Evolutionary conservation across 75 land plant species (phyloP).

Genomic region (Isoetes taiwanensis): DNA sequence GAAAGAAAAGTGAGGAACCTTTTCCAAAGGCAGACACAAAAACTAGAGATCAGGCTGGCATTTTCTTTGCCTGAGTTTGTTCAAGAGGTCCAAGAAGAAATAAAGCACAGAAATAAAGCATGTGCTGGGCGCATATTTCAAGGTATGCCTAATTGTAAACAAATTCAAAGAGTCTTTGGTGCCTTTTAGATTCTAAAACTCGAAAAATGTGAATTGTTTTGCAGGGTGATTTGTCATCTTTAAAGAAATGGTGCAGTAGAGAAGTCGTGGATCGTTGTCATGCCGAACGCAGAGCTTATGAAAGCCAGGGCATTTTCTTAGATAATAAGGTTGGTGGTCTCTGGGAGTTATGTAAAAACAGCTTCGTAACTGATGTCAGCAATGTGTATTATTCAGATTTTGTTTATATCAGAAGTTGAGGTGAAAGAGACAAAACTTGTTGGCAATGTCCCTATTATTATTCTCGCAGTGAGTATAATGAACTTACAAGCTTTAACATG

Average conservation of each 20-base stretch:
- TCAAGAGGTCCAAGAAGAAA: conserved; percentile 72
- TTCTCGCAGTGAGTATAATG: conserved; percentile 57
- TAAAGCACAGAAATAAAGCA: no score
- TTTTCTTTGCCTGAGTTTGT: conserved; percentile 83
- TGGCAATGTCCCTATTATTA: conserved; percentile 67
- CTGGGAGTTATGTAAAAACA: background rate
- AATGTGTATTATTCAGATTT: conserved; percentile 36
- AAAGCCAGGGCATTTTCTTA: conserved; percentile 55
- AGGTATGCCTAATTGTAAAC: conserved; percentile 33
- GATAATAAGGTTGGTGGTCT: conserved; percentile 93
- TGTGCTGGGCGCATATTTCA: conserved; percentile 62
- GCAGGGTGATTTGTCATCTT: conserved; percentile 55
- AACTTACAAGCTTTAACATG: no score
- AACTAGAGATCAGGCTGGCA: no score
- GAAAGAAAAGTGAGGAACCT: no score
- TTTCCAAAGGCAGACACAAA: no score
- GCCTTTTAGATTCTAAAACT: no score
- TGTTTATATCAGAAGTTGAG: conserved; percentile 80
- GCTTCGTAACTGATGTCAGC: background rate
- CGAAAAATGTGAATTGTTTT: conserved; percentile 2
- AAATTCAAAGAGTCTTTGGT: no score
- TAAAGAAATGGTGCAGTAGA: conserved; percentile 57
- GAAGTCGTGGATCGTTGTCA: conserved; percentile 83
- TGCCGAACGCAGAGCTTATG: conserved; percentile 60
- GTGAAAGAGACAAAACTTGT: conserved; percentile 81